Conservation (phyloP, 1,284 basidiomycete genomes). For the Ceratobasidium sp. region DNA sequence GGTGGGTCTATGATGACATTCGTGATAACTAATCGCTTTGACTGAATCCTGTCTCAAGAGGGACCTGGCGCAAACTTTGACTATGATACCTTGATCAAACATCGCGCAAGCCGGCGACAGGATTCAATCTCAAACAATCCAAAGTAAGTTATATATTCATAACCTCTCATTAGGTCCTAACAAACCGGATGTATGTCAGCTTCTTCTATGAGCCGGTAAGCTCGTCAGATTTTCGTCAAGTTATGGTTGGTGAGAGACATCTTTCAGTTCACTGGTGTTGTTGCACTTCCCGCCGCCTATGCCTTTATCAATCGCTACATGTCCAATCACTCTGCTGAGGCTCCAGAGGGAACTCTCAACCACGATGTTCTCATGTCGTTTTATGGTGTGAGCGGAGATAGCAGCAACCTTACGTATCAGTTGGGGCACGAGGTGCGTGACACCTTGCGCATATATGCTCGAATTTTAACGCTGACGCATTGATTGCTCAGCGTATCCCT, state of each 20-base stretch:
- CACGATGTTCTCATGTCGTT: conserved; percentile 14
- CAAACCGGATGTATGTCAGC: too few species aligned
- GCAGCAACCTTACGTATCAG: conserved; percentile 7
- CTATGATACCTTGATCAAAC: conserved; percentile 9
- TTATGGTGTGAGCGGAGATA: background rate
- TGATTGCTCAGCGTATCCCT: conserved; percentile 2
- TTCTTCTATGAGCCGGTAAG: conserved; percentile 18
- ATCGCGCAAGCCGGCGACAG: conserved; percentile 2
- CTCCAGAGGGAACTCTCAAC: conserved; percentile 11
- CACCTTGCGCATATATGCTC: background rate
- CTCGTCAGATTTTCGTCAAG: background rate
- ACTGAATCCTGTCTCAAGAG: background rate
- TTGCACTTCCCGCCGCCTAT: background rate
- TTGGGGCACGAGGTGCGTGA: conserved; percentile 18
- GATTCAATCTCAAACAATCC: conserved; percentile 29
- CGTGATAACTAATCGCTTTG: too few species aligned
- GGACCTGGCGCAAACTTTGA: conserved; percentile 17
- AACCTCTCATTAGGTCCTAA: too few species aligned
- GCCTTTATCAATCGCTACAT: background rate
- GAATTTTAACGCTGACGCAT: background rate
- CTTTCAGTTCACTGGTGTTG: background rate
- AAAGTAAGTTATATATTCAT: conserved; percentile 23
- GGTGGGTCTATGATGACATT: conserved; percentile 7
- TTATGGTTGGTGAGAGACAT: too few species aligned
- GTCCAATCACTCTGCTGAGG: conserved; percentile 28